Percentiles rank a stretch among this genome's conserved stretches.
phyloP scores from a whole-genome alignment of 805 yeast species.

The Candida stauntonica region DNA sequence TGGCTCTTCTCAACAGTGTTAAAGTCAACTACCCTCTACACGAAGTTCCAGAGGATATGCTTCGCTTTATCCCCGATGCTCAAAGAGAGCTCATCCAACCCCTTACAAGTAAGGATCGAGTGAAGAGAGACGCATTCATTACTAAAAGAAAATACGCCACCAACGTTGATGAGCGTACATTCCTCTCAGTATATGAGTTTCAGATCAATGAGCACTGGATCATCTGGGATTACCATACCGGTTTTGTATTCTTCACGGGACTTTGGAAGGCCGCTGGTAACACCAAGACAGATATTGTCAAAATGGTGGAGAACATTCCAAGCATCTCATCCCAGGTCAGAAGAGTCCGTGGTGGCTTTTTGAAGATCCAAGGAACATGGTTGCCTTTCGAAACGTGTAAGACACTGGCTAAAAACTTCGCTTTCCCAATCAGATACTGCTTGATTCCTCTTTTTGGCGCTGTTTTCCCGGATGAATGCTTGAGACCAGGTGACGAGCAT shows the following conservation, averaged over 20 bases:
- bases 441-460: constrained; percentile 78
- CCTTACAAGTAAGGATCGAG: constrained; percentile 1
- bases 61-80: constrained; percentile 21
- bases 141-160: constrained; percentile 58
- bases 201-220: constrained; percentile 65
- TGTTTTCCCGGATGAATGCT: constrained; percentile 42
- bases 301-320: constrained; percentile 40
- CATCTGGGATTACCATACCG: constrained; percentile 33
- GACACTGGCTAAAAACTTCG: constrained; percentile 65
- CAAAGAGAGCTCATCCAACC: constrained; percentile 17
- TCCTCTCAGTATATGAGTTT: constrained; percentile 68
- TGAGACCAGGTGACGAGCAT: constrained; percentile 21
- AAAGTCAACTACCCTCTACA: constrained; percentile 19
- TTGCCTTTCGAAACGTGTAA: constrained; percentile 67
- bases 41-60: constrained; percentile 10
- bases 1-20: constrained; percentile 16
- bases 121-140: constrained; percentile 9
- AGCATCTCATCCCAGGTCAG: constrained; percentile 31
- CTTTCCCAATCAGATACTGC: constrained; percentile 71
- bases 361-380: constrained; percentile 96
- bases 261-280: constrained; percentile 37
- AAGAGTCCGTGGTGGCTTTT: constrained; percentile 84
- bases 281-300: constrained; percentile 72
- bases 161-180: constrained; percentile 66
- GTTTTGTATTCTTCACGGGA: constrained; percentile 20